Evolutionary conservation across 768 basidiomycete genomes (phyloP).

Genomic region (Pleurotus pulmonarius): DNA sequence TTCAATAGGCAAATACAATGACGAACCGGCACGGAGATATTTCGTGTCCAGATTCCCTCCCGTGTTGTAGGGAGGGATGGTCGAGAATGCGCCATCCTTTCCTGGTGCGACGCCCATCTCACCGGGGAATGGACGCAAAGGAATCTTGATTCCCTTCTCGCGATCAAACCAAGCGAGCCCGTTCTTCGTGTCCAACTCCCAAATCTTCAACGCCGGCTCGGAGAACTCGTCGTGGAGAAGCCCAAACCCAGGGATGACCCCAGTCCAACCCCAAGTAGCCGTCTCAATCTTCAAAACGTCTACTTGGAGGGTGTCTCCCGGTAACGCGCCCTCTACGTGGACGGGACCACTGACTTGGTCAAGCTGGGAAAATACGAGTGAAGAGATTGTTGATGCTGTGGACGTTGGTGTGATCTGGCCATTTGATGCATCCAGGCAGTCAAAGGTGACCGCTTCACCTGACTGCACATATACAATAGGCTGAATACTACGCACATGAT

Average conservation of each 20-base stretch:
- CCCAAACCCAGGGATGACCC: conserved; percentile 55
- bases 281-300: conserved; percentile 51
- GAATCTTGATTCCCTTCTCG: conserved; percentile 43
- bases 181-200: conserved; percentile 37
- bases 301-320: conserved; percentile 58
- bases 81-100: conserved; percentile 48
- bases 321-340: conserved; percentile 46
- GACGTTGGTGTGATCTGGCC: conserved; percentile 50
- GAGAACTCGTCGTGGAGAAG: conserved; percentile 53
- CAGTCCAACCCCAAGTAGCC: conserved; percentile 65
- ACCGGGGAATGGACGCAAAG: conserved; percentile 54
- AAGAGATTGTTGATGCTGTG: conserved; percentile 28
- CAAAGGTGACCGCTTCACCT: conserved; percentile 52
- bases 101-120: conserved; percentile 65
- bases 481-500: conserved; percentile 34
- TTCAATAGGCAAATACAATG: conserved; percentile 53
- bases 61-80: conserved; percentile 59
- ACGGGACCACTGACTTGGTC: conserved; percentile 63
- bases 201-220: conserved; percentile 50
- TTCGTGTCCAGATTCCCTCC: conserved; percentile 64
- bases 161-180: conserved; percentile 50
- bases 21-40: conserved; percentile 48
- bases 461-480: conserved; percentile 48
- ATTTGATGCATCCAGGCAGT: conserved; percentile 61
- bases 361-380: conserved; percentile 43